Evolutionary conservation across 2,329 filamentous ascomycete genomes (phyloP), one percentile per base, ranked within the genome.

Genomic region (Echinosphaeria canescens): DNA sequence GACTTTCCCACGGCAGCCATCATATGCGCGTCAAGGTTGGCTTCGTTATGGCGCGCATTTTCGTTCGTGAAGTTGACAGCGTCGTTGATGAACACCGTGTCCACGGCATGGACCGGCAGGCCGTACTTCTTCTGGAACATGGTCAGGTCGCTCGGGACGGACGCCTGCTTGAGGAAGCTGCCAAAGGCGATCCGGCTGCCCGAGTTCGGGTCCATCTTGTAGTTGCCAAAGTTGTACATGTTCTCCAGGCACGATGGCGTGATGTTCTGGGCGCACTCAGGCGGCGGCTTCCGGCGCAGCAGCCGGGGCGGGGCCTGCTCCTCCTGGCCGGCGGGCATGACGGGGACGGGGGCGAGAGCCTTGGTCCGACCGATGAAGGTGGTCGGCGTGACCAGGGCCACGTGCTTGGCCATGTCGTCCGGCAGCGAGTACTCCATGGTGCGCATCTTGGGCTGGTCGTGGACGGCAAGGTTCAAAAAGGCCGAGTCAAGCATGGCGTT

Each of bases 321-420:
- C 8, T 29, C 24, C 5, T 35, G 33, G 13, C 27, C 25, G 5
- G 37, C 37, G 3, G 30, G 17, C 24, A 32, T 28, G 18, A 23
- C 12, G 9, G n/a, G n/a, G 1, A 15, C 22, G 3, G 27, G 26
- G 12, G 29, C 26, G 16, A 35, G 29, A 10, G 38, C 34, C 14
- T 37, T 36, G 10, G 49, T 26, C 18, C 39, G 37, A 12, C 62
- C 61, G 31, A 75, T 75, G 22, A 61, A 54, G 4, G 64, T 75
- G 1, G 69, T 75, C 1, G 70, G 70, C 42, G 74, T 65, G 26
- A 75, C 63, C 39, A 73, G 54, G 30, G 64, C 60, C 30, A 76
- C 54, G 36, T 66, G 53, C 23, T 49, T 37, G 27, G 55, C 52
- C 6, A 76, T 43, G 0, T 54, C 43, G 27, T 50, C 50, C 0